Evolutionary conservation across 2,329 filamentous ascomycete genomes (phyloP), one percentile per base, ranked within the genome.

Genomic region (Aspergillus clavatus): DNA sequence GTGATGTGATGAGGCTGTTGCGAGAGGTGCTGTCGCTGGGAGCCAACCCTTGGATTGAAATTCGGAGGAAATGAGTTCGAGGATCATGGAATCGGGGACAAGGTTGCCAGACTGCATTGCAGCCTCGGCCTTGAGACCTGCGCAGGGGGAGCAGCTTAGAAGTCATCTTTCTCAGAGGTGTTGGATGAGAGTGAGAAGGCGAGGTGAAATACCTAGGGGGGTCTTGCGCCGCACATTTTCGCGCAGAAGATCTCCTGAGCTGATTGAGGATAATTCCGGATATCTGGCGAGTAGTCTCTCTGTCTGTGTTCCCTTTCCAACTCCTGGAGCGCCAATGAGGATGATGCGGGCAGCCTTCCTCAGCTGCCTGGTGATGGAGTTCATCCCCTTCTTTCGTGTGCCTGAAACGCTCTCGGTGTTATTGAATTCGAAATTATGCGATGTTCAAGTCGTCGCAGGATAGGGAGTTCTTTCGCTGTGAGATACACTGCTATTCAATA

Each of bases 301-400:
- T 41, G 88, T 89, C 73, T 98, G 93, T 3, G 93, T 98, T 52
- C 91, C 93, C 70, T 98, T 98, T 52, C 93, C 93, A 46, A 95
- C 93, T 47, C 90, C 90, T n/a, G 93, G 93, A 42, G 91, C 90
- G 58, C 93, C 93, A 59, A 98, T 82, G 56, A 98, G 82, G 63
- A 98, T 97, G 53, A 97, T 84, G 52, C 93, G 86, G 43, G 93
- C 93, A 46, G 93, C 91, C 71, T 79, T 83, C 55, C 78, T 79
- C 62, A 94, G 80, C 72, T 81, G 69, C 56, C 66, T 72, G 22
- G 61, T 62, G n/a, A 57, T 52, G 41, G 58, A 59, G 39, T 63
- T 58, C 62, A 67, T 67, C 45, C 45, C 43, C 35, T 37, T 29
- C n/a, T 26, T 27, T 39, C 38, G 14, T 18, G n/a, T n/a, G 26